These are phyloP conservation scores for Craterostigma plantagineum DNA, from an alignment of 257 asterid genomes.

Conservation along the genomic window DNA sequence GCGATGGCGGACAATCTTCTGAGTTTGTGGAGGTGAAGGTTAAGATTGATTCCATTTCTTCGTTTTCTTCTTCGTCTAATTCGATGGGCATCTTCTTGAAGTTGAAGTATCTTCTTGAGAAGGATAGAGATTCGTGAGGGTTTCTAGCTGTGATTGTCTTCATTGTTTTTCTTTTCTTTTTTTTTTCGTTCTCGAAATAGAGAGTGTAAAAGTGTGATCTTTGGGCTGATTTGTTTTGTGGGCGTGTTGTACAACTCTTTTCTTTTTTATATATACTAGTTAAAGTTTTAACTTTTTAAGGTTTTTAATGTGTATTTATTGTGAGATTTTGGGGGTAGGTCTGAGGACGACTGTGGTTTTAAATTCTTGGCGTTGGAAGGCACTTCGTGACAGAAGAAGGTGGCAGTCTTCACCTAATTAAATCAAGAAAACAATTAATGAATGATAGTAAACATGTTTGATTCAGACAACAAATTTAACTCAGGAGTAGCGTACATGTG, in stretches of 20 bases:
- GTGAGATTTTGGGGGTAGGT: not conserved
- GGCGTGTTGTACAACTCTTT: not conserved
- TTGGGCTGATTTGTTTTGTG: not conserved
- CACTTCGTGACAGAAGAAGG: conserved; percentile 43
- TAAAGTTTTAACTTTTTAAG: too few species aligned
- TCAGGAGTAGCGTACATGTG: too few species aligned
- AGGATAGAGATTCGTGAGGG: conserved; percentile 64
- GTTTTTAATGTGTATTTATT: not conserved
- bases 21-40: conserved; percentile 16
- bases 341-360: conserved; percentile 9
- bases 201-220: not conserved
- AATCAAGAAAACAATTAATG: conserved; percentile 10
- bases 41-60: conserved; percentile 31
- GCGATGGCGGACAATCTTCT: conserved; percentile 2
- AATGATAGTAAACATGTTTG: too few species aligned
- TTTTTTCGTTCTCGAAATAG: too few species aligned
- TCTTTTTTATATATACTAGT: not conserved
- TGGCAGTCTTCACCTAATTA: conserved; percentile 51
- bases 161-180: conserved; percentile 14
- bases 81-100: conserved; percentile 39
- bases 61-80: conserved; percentile 24
- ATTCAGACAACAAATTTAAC: too few species aligned
- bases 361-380: conserved; percentile 11
- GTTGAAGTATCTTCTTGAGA: conserved; percentile 70
- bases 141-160: conserved; percentile 44